Evolutionary conservation across 1,284 basidiomycete genomes (phyloP).

Genomic region (Heterobasidion parviporum): DNA sequence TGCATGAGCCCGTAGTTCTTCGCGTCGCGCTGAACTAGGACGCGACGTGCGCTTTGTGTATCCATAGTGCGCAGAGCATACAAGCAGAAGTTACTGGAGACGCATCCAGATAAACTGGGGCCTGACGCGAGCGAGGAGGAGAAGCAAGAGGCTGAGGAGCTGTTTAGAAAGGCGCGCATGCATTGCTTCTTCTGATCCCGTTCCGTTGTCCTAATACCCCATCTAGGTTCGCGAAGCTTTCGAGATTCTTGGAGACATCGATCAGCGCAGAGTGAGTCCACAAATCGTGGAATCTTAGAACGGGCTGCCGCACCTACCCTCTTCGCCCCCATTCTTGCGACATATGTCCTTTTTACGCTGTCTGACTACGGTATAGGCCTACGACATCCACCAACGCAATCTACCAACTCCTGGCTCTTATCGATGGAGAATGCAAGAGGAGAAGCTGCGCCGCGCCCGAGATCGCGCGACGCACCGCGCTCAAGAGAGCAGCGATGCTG

Average conservation of each 20-base stretch:
- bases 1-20: background rate
- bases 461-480: slow-evolving; percentile 48
- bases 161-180: slow-evolving; percentile 22
- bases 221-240: slow-evolving; percentile 48
- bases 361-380: slow-evolving; percentile 31
- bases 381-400: slow-evolving; percentile 29
- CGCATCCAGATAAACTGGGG: slow-evolving; percentile 40
- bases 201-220: background rate
- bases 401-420: slow-evolving; percentile 15
- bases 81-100: slow-evolving; percentile 48
- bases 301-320: no score
- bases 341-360: no score
- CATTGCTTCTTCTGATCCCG: background rate
- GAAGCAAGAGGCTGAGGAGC: slow-evolving; percentile 18
- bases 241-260: slow-evolving; percentile 43
- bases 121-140: slow-evolving; percentile 22
- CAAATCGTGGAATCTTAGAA: no score
- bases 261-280: slow-evolving; percentile 44
- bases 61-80: slow-evolving; percentile 54
- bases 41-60: background rate
- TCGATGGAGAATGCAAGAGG: slow-evolving; percentile 16
- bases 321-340: no score
- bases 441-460: slow-evolving; percentile 38
- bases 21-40: background rate
- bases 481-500: slow-evolving; percentile 35